Evolutionary conservation across 2,329 filamentous ascomycete genomes (phyloP).

Genomic region (Calonectria multiphialidica): DNA sequence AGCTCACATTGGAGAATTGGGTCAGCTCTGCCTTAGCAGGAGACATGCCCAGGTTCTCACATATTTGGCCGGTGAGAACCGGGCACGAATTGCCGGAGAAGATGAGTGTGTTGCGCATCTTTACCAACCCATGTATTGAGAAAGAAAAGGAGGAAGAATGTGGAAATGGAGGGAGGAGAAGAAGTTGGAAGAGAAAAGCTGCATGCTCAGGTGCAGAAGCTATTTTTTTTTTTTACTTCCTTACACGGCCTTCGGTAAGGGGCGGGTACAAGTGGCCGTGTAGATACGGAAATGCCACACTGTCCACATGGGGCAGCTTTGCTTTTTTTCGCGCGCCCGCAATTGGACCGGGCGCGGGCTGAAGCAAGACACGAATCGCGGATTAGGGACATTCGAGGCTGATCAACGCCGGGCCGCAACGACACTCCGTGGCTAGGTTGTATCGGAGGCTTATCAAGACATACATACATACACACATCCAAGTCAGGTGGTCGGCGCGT

Average conservation of each 20-base stretch:
- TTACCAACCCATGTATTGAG: constrained; percentile 45
- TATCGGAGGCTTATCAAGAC: constrained; percentile 20
- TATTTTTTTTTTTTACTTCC: constrained; percentile 42
- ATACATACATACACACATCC: neutral
- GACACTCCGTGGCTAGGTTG: constrained; percentile 12
- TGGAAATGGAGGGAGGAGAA: constrained; percentile 28
- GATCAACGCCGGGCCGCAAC: neutral
- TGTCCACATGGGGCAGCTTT: constrained; percentile 6
- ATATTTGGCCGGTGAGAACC: constrained; percentile 74
- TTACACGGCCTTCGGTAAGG: constrained; percentile 22
- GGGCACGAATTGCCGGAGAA: constrained; percentile 78
- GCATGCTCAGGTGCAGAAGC: constrained; percentile 34
- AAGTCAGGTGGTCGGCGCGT: constrained; percentile 4
- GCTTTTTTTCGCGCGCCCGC: constrained; percentile 20
- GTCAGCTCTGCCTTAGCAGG: constrained; percentile 74
- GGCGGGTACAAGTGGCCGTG: constrained; percentile 29
- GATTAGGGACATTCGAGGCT: neutral
- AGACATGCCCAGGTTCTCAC: constrained; percentile 75
- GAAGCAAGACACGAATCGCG: neutral
- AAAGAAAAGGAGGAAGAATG: constrained; percentile 40
- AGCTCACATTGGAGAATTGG: constrained; percentile 77
- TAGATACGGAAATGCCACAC: neutral
- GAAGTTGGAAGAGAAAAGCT: constrained; percentile 36
- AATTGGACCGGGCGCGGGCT: neutral
- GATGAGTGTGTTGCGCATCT: constrained; percentile 75